Conservation (phyloP, 768 basidiomycete species). For the Cyathus striatus region DNA sequence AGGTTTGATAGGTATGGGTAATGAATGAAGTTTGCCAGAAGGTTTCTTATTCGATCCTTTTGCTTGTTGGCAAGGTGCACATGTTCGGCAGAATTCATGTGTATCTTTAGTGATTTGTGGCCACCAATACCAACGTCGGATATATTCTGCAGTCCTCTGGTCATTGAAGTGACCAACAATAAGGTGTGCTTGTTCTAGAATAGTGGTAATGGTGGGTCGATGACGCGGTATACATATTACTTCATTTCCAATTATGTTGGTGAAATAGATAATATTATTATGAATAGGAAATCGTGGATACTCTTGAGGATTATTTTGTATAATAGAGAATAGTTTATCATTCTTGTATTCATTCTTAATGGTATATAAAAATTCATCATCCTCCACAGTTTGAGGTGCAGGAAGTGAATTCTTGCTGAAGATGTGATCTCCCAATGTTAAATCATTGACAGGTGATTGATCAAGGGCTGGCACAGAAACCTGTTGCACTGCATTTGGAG, state of each 20-base stretch:
- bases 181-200: constrained; percentile 18
- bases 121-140: constrained; percentile 31
- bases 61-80: constrained; percentile 14
- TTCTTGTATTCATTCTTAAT: constrained; percentile 5
- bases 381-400: neutral
- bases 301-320: constrained; percentile 3
- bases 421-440: neutral
- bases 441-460: neutral
- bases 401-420: neutral
- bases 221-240: constrained; percentile 15
- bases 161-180: constrained; percentile 25
- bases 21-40: constrained; percentile 19
- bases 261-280: constrained; percentile 4
- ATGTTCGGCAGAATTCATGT: constrained; percentile 14
- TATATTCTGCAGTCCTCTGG: constrained; percentile 19
- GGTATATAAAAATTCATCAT: neutral
- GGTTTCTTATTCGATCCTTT: constrained; percentile 14
- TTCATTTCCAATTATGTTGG: constrained; percentile 1
- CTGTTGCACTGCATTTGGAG: neutral
- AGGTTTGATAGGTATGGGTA: too few species aligned
- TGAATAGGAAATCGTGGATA: constrained; percentile 2
- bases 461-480: neutral
- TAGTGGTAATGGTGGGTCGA: constrained; percentile 5
- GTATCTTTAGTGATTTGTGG: constrained; percentile 13
- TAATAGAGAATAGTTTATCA: constrained; percentile 5